Conservation (phyloP, 2,329 filamentous ascomycete genomes). For the Trichoderma oligosporum region DNA sequence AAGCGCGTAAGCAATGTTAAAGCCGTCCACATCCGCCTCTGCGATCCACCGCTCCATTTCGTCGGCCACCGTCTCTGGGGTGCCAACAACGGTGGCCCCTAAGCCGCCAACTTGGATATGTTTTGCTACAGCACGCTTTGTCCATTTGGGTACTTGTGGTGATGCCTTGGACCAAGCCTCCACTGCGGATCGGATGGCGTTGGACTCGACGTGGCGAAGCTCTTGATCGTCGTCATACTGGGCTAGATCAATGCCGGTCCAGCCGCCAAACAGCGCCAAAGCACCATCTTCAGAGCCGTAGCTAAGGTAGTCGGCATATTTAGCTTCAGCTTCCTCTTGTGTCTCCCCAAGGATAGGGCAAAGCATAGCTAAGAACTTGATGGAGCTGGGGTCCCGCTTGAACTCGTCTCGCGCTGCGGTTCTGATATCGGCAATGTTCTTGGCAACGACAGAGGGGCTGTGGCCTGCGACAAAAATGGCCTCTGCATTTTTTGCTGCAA, state of each 20-base stretch:
- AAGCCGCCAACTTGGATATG: conserved; percentile 34
- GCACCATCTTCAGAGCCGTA: conserved; percentile 60
- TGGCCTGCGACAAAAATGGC: conserved; percentile 61
- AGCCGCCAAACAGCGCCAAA: conserved; percentile 61
- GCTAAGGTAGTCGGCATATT: conserved; percentile 49
- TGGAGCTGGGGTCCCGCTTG: conserved; percentile 49
- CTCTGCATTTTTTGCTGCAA: conserved; percentile 62
- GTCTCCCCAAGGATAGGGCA: conserved; percentile 58
- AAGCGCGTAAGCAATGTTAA: conserved; percentile 32
- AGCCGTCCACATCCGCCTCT: conserved; percentile 59
- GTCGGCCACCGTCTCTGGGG: conserved; percentile 32
- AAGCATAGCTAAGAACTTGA: conserved; percentile 60
- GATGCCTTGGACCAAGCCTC: conserved; percentile 43
- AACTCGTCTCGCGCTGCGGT: conserved; percentile 44
- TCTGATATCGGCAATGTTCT: conserved; percentile 56
- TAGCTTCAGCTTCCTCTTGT: conserved; percentile 51
- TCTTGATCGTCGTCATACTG: conserved; percentile 62
- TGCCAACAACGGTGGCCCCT: conserved; percentile 31
- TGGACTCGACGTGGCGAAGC: conserved; percentile 56
- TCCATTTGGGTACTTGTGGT: conserved; percentile 34
- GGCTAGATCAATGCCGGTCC: conserved; percentile 62
- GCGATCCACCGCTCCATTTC: conserved; percentile 26
- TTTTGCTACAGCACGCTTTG: conserved; percentile 34
- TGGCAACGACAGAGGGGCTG: conserved; percentile 50
- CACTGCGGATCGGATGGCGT: conserved; percentile 54